phyloP scores from a whole-genome alignment of 345 rosid species.

The Limnanthes douglasii region DNA sequence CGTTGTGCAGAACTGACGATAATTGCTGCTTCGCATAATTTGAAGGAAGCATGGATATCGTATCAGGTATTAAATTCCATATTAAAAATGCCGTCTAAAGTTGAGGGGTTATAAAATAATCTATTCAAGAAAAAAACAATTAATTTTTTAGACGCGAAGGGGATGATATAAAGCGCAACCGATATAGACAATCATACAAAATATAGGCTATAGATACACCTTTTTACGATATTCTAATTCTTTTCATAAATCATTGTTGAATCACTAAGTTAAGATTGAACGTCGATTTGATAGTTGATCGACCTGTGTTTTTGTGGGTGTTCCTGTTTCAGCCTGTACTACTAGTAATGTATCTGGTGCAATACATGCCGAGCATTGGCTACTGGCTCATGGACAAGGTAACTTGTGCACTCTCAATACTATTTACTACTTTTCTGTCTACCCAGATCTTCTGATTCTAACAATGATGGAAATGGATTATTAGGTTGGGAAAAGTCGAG shows the following conservation, averaged over 20 bases:
- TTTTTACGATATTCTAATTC: too few relatives aligned
- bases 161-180: too few relatives aligned
- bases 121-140: too few relatives aligned
- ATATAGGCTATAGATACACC: too few relatives aligned
- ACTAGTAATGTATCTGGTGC: constrained; percentile 79
- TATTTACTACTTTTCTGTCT: not conserved
- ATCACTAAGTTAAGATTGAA: too few relatives aligned
- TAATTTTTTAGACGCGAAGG: too few relatives aligned
- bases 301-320: not conserved
- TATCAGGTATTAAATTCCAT: constrained; percentile 41
- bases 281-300: not conserved
- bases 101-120: too few relatives aligned
- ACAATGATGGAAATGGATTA: constrained; percentile 2
- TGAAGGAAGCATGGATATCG: constrained; percentile 97
- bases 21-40: constrained; percentile 61
- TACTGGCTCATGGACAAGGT: constrained; percentile 98
- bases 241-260: too few relatives aligned
- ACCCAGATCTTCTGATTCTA: not conserved
- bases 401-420: constrained; percentile 8
- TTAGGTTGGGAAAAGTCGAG: constrained; percentile 68
- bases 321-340: constrained; percentile 64
- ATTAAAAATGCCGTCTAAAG: not conserved
- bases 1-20: constrained; percentile 81
- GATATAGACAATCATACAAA: too few relatives aligned
- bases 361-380: constrained; percentile 75